Evolutionary conservation across 306 rosid species (phyloP), one percentile per base, ranked within the genome.

Genomic region (Quercus mongolica): DNA sequence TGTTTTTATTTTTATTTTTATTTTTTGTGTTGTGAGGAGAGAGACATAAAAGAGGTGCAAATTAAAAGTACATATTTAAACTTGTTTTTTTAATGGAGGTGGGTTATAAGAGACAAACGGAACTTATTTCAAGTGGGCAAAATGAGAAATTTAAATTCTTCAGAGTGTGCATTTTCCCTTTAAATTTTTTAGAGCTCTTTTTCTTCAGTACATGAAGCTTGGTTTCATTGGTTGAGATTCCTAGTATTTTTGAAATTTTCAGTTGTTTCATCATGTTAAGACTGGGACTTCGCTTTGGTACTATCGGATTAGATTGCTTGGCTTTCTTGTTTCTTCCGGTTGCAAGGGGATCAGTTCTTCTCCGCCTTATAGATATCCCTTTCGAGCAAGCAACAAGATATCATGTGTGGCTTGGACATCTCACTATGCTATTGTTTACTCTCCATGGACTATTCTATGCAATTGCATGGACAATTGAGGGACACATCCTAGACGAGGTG

Each of bases 361-460:
- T 94, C 62, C 94, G 94, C 59, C 81, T 86, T 10, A 84, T 87
- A 77, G 91, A 91, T 76, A 91, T 94, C 80, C 99, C 99, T 17
- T 90, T 92, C 19, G 99, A 94, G 85, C 97, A 92, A 28, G 99
- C 99, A 44, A 79, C 97, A 33, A 88, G 65, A 77, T 94, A 94
- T 80, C 99, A 94, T 82, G 97, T 92, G 5, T 94, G 99, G 99
- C 85, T 92, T 73, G 99, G 99, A 77, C 97, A 94, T 83, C 95
- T 94, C 59, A 92, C 97, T n/a, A 94, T 94, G 99, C 82, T 81
- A 75, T 18, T 94, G 31, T 94, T 94, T 75, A 91, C 97, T 56
- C 82, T 91, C 86, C 99, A 94, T n/a, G 97, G 97, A 56, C 89
- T 92, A 23, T 76, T 86, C 46, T 92, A 83, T 78, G 73, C 83